Evolutionary conservation across 805 yeast species (phyloP).

Genomic region (Candida palmyrensis): DNA sequence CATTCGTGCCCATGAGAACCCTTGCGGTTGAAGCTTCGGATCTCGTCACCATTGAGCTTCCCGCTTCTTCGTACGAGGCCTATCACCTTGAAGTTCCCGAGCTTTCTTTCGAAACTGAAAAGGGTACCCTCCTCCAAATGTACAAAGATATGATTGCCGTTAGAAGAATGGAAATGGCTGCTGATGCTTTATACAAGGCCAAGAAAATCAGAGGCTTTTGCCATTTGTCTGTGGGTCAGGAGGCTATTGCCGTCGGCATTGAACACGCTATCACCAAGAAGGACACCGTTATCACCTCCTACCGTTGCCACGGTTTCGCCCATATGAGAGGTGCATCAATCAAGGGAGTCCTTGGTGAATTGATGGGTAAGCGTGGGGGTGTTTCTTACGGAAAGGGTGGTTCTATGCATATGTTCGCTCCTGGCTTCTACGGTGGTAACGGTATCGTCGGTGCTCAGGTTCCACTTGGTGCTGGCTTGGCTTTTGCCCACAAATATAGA

Average conservation of each 20-base stretch:
- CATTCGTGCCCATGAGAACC: conserved; percentile 23
- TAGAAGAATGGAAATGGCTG: conserved; percentile 98
- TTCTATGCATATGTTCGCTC: conserved; percentile 97
- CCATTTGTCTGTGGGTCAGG: conserved; percentile 97
- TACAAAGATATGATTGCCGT: conserved; percentile 92
- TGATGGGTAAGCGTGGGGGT: conserved; percentile 95
- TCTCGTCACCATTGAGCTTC: conserved; percentile 53
- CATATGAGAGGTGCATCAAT: conserved; percentile 94
- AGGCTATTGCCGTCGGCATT: conserved; percentile 97
- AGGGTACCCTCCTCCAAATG: conserved; percentile 79
- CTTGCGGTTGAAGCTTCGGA: conserved; percentile 32
- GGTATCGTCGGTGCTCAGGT: conserved; percentile 99
- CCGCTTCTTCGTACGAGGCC: conserved; percentile 79
- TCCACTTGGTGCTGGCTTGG: conserved; percentile 95
- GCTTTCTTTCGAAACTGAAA: conserved; percentile 71
- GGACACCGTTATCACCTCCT: conserved; percentile 92
- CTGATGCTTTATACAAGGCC: conserved; percentile 97
- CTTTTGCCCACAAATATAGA: conserved; percentile 96
- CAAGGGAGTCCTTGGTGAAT: conserved; percentile 85
- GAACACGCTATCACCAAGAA: conserved; percentile 84
- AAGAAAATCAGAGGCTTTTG: conserved; percentile 99
- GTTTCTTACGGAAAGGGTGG: conserved; percentile 98
- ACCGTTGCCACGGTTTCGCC: conserved; percentile 98
- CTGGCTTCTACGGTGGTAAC: conserved; percentile 97
- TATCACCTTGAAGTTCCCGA: conserved; percentile 70